phyloP scores from a whole-genome alignment of 306 rosid species.

The Acacia acuminata region DNA sequence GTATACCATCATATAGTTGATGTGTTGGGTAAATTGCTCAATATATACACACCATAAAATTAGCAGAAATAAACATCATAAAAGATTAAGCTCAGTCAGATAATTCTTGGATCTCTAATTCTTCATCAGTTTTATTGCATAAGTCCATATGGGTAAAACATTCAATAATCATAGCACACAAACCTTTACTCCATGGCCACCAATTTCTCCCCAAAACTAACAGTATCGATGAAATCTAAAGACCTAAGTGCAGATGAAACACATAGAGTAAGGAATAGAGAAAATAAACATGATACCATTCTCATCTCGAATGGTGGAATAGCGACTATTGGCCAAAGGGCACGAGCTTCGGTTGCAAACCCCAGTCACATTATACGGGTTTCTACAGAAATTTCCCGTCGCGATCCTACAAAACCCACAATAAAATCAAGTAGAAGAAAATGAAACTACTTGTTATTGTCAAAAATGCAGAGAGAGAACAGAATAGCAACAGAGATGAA shows the following conservation, averaged over 20 bases:
- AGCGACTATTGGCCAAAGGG: constrained; percentile 93
- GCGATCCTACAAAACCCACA: constrained; percentile 45
- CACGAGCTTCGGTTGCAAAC: constrained; percentile 92
- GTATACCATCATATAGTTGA: not conserved
- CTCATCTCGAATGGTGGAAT: constrained; percentile 87
- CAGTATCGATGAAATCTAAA: not conserved
- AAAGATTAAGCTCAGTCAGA: constrained; percentile 6
- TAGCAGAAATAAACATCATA: not conserved
- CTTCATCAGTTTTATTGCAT: no score
- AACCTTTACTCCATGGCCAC: not conserved
- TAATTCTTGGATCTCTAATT: not conserved
- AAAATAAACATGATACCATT: constrained; percentile 50
- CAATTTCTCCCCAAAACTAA: not conserved
- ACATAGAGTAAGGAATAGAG: not conserved
- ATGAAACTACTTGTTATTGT: not conserved
- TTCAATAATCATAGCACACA: constrained; percentile 16
- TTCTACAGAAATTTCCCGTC: constrained; percentile 82
- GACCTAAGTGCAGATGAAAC: not conserved
- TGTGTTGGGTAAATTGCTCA: constrained; percentile 4
- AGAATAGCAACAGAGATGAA: not conserved
- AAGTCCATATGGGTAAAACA: not conserved
- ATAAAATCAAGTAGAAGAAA: not conserved
- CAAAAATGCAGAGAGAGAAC: not conserved
- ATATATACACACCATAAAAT: not conserved
- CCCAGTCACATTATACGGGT: constrained; percentile 87